Evolutionary conservation across 495 filamentous ascomycete genomes (phyloP).

Genomic region (Penicillium manginii): DNA sequence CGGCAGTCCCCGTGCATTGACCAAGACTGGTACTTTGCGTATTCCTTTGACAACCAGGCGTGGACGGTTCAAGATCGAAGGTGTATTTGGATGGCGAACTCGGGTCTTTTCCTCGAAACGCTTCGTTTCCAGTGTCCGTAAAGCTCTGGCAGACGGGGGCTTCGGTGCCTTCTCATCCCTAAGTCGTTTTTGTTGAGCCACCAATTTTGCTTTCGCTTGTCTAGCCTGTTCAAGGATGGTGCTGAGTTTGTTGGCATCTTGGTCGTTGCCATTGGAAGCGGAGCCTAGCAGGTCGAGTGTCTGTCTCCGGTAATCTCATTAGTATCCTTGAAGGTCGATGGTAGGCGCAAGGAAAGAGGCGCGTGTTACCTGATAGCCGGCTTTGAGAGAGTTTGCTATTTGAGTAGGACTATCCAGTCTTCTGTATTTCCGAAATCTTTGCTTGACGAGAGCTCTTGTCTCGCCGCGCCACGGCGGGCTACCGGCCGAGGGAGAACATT

Average conservation of each 20-base stretch:
- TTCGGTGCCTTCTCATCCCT: constrained; percentile 13
- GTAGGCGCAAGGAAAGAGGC: background rate
- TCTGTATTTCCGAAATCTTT: constrained; percentile 62
- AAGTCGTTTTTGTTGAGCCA: constrained; percentile 23
- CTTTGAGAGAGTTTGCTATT: constrained; percentile 56
- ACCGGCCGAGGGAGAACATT: constrained; percentile 55
- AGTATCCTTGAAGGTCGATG: background rate
- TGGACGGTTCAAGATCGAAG: constrained; percentile 47
- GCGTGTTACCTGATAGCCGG: constrained; percentile 65
- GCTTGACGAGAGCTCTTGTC: constrained; percentile 50
- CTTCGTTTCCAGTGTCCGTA: constrained; percentile 31
- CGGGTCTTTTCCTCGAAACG: constrained; percentile 34
- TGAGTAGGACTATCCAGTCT: constrained; percentile 57
- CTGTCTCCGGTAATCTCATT: constrained; percentile 19
- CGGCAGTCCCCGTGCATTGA: constrained; percentile 62
- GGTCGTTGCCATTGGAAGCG: constrained; percentile 36
- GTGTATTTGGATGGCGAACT: constrained; percentile 42
- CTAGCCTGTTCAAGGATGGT: constrained; percentile 28
- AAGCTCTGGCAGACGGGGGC: constrained; percentile 29
- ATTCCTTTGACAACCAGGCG: constrained; percentile 53
- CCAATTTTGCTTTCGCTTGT: constrained; percentile 22
- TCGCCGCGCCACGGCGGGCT: constrained; percentile 40
- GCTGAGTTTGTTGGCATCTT: constrained; percentile 27
- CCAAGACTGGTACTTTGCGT: constrained; percentile 63
- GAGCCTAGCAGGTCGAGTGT: constrained; percentile 44